These are phyloP conservation scores for Exophiala dermatitidis DNA, from an alignment of 2,329 filamentous ascomycete genomes.

Conservation along the genomic window DNA sequence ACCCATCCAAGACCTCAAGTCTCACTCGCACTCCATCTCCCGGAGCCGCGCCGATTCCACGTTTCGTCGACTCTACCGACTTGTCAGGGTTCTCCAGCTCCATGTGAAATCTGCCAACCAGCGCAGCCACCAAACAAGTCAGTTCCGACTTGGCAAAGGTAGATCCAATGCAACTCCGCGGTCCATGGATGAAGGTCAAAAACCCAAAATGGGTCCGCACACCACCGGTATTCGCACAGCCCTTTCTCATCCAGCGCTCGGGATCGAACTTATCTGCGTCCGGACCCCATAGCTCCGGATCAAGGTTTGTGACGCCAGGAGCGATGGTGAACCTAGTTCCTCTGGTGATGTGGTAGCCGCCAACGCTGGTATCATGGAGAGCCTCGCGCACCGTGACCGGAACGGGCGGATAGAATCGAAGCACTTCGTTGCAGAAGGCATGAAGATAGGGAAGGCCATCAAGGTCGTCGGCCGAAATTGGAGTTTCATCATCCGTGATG, in stretches of 20 bases:
- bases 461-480: slow-evolving; percentile 2
- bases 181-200: slow-evolving; percentile 68
- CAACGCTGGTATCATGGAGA: slow-evolving; percentile 55
- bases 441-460: slow-evolving; percentile 44
- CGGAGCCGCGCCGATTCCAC: neutral
- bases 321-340: slow-evolving; percentile 61
- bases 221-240: slow-evolving; percentile 49
- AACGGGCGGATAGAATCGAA: slow-evolving; percentile 34
- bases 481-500: slow-evolving; percentile 32
- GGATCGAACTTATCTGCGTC: slow-evolving; percentile 33
- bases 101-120: slow-evolving; percentile 49
- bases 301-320: slow-evolving; percentile 35
- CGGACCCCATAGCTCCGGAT: slow-evolving; percentile 29
- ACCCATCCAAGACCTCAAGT: neutral
- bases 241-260: slow-evolving; percentile 37
- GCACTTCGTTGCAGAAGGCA: slow-evolving; percentile 47
- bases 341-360: slow-evolving; percentile 59
- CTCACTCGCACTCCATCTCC: neutral
- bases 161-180: slow-evolving; percentile 26
- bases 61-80: slow-evolving; percentile 44
- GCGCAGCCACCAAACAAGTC: slow-evolving; percentile 70
- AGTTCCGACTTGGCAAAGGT: slow-evolving; percentile 67
- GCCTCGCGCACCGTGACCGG: slow-evolving; percentile 37
- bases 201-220: slow-evolving; percentile 63
- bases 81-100: slow-evolving; percentile 55